Evolutionary conservation across 352 stramenopile species (phyloP).

Genomic region (Pythium rhizo-oryzae): DNA sequence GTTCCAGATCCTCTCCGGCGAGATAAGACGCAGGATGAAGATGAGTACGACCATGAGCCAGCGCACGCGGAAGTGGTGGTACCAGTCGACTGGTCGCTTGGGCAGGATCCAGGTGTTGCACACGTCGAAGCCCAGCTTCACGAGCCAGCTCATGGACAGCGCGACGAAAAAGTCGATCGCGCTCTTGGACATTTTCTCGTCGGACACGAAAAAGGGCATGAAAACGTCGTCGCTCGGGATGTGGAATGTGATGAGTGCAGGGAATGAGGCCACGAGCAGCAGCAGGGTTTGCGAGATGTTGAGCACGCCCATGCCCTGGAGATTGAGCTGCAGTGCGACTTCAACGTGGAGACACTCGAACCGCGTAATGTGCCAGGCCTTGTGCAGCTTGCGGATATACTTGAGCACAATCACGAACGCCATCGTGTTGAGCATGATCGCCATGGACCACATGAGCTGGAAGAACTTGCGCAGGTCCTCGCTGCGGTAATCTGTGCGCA

Average conservation of each 20-base stretch:
- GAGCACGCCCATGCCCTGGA: slow-evolving; percentile 48
- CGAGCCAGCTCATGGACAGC: slow-evolving; percentile 55
- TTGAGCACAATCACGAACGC: slow-evolving; percentile 44
- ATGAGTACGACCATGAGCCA: slow-evolving; percentile 37
- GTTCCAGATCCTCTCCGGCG: slow-evolving; percentile 17
- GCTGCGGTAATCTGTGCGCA: slow-evolving; percentile 21
- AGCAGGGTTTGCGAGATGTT: slow-evolving; percentile 45
- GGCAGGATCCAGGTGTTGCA: slow-evolving; percentile 40
- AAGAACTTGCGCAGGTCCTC: slow-evolving; percentile 50
- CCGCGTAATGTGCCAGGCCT: slow-evolving; percentile 35
- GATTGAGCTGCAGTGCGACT: slow-evolving; percentile 44
- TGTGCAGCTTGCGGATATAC: slow-evolving; percentile 44
- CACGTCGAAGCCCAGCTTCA: slow-evolving; percentile 51
- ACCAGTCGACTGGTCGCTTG: slow-evolving; percentile 35
- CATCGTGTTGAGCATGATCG: slow-evolving; percentile 54
- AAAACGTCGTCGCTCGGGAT: slow-evolving; percentile 34
- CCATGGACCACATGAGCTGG: slow-evolving; percentile 41
- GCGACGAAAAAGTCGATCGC: slow-evolving; percentile 41
- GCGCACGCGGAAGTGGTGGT: slow-evolving; percentile 39
- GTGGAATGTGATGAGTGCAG: slow-evolving; percentile 41
- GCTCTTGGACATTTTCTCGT: slow-evolving; percentile 22
- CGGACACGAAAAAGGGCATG: slow-evolving; percentile 26
- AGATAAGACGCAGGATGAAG: slow-evolving; percentile 33
- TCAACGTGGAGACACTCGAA: slow-evolving; percentile 43
- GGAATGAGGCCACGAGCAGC: slow-evolving; percentile 36